Base-by-base conservation (phyloP, 192 early-diverging fungal species). In the Coemansia sp. region DNA sequence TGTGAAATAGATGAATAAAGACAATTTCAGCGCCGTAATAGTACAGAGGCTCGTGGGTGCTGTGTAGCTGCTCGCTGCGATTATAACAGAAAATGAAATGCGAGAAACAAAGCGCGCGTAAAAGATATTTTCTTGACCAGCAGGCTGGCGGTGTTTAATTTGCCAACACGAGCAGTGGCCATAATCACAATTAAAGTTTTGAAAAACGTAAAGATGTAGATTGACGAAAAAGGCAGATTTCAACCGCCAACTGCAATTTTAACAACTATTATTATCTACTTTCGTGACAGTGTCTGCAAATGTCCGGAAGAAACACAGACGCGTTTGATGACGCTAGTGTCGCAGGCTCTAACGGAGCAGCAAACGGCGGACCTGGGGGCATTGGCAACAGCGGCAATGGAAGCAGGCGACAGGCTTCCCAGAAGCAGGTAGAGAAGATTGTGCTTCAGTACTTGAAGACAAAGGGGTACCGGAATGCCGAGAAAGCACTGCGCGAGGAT, bases 381-480 rank as follows among this genome's bases (percentile, higher is more conserved):
- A 18, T 27, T 2, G 59, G 26, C 13, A 35, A 35, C 32, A 35
- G 32, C 32, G 32, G 32, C 32, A 35, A 35, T 35, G 32, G 32
- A 35, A 57, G 49, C 38, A 20, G 61, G 48, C 62, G 57, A 14
- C 64, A 70, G 49, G 71, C 63, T 12, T 65, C 77, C 4, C 64
- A 71, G 43, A 82, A 82, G 41, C 74, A 75, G 39, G 60, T 79
- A 6, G 84, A 92, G 47, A 79, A 82, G 54, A 83, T 89, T 16
- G 87, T 90, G 11, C 71, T 85, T 39, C 84, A 89, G 45, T 90
- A 89, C 56, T 70, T 90, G 19, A 74, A 85, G 48, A 72, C 85
- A 41, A 89, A 88, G 56, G 91, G 91, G 3, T 91, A 89, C 65
- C 84, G 71, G 53, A 76, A 86, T 45, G 83, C 91, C 0, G 90